A percentile compares a stretch with the other conserved stretches of the same genome.
Conservation (phyloP, 257 asterid species). For the Salvia splendens region DNA sequence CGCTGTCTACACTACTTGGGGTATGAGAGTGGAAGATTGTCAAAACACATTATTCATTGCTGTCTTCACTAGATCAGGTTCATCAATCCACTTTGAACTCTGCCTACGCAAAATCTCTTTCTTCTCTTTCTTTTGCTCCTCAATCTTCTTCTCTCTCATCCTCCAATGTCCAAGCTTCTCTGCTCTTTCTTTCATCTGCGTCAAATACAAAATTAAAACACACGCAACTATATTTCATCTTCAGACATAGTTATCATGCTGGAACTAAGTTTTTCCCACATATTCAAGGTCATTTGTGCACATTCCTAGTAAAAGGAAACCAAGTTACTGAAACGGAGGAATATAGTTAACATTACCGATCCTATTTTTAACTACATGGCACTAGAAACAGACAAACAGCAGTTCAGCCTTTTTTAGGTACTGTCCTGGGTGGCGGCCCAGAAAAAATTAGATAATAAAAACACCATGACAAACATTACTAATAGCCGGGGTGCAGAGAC, state of each 20-base stretch:
- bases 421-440: too few relatives aligned
- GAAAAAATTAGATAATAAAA: neutral
- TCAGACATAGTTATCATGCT: neutral
- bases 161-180: conserved; percentile 84
- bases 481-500: too few relatives aligned
- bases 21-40: neutral
- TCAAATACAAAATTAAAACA: conserved; percentile 14
- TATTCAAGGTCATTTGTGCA: neutral
- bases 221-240: conserved; percentile 16
- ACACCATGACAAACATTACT: too few relatives aligned
- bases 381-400: too few relatives aligned
- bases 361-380: too few relatives aligned
- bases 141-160: conserved; percentile 50
- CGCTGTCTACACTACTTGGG: neutral
- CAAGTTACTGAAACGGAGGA: neutral
- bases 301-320: neutral
- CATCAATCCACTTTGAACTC: conserved; percentile 69
- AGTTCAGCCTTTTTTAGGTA: too few relatives aligned
- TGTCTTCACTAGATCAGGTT: conserved; percentile 43
- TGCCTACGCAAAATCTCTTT: conserved; percentile 51
- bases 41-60: neutral
- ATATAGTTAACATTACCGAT: neutral
- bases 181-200: conserved; percentile 74
- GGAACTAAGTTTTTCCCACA: conserved; percentile 27
- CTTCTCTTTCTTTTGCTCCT: conserved; percentile 59